Evolutionary conservation across 2,329 filamentous ascomycete genomes (phyloP), one percentile per base, ranked within the genome.

Genomic region (Aspergillus costaricaensis): DNA sequence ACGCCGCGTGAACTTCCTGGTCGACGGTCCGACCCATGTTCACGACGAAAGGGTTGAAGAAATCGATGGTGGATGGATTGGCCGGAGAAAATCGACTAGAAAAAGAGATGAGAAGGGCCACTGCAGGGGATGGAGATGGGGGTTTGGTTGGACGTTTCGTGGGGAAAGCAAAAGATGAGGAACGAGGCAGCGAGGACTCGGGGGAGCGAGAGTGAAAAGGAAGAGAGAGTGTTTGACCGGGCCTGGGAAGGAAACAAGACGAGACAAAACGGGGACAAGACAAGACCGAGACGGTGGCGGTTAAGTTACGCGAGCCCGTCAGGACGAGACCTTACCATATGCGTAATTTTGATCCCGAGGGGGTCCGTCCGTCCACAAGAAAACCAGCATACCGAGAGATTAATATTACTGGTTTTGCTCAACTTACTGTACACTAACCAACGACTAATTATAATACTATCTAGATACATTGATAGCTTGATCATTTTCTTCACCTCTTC

Each of bases 1-100:
- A 82, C 64, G 80, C 80, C 65, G 79, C 79, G 73, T 82, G 80
- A 63, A 82, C 80, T 68, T 82, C 80, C 70, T 81, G 79, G 73
- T 82, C 80, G 69, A 81, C 79, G 47, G 80, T 81, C 59, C 80
- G 78, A 71, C 80, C 80, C 80, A 82, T 82, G 63, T 66, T 75
- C 69, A 68, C 59, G 65, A 69, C 55, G 66, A 62, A 68, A 66
- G 65, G 62, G 49, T 57, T 55, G 60, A 65, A 67, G 61, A 65
- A 68, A 62, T 67, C 62, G 67, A 69, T 67, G 61, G 58, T 67
- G 66, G 61, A 59, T 44, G 62, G 52, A 58, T 62, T 61, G 38
- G 8, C 55, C 30, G 48, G 55, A 51, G 48, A 32, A 44, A 17
- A 48, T 57, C 48, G 51, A 38, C 27, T 63, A 41, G 59, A 61